phyloP scores from a whole-genome alignment of 768 basidiomycete species.

The Royoungia palumana region DNA sequence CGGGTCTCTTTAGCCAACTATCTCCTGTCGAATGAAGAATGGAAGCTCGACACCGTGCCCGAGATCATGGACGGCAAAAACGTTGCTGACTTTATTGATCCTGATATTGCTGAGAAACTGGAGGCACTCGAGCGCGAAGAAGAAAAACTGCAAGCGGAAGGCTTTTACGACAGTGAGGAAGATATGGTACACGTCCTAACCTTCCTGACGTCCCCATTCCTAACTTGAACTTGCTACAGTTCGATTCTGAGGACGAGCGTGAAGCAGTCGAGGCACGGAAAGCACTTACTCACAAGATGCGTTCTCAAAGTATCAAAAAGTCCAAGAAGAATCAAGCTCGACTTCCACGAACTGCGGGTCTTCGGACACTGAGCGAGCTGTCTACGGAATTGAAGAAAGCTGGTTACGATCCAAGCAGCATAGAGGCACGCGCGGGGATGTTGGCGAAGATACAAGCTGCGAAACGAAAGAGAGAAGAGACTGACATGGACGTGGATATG shows the following conservation, averaged over 20 bases:
- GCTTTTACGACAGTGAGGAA: conserved; percentile 90
- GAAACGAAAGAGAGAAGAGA: conserved; percentile 59
- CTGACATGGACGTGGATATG: conserved; percentile 57
- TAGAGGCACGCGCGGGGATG: conserved; percentile 84
- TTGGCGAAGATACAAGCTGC: conserved; percentile 70
- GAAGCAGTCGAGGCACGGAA: conserved; percentile 62
- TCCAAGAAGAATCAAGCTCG: conserved; percentile 81
- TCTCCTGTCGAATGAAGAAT: conserved; percentile 80
- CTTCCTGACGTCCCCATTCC: background rate
- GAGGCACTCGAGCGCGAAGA: conserved; percentile 97
- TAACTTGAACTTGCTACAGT: conserved; percentile 20
- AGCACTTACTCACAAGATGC: conserved; percentile 63
- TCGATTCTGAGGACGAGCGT: conserved; percentile 73
- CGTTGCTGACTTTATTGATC: conserved; percentile 96
- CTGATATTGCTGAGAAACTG: conserved; percentile 94
- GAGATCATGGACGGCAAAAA: conserved; percentile 99
- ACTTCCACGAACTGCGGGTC: conserved; percentile 70
- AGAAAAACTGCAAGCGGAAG: conserved; percentile 88
- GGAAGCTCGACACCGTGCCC: conserved; percentile 98
- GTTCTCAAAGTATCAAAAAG: conserved; percentile 78
- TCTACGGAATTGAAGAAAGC: conserved; percentile 79
- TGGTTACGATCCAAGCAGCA: conserved; percentile 82
- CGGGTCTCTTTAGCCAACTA: conserved; percentile 70
- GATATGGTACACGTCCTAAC: conserved; percentile 59
- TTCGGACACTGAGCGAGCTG: conserved; percentile 68